Evolutionary conservation across 1,284 basidiomycete genomes (phyloP), one percentile per base, ranked within the genome.

Genomic region (Marasmius tenuissimus): DNA sequence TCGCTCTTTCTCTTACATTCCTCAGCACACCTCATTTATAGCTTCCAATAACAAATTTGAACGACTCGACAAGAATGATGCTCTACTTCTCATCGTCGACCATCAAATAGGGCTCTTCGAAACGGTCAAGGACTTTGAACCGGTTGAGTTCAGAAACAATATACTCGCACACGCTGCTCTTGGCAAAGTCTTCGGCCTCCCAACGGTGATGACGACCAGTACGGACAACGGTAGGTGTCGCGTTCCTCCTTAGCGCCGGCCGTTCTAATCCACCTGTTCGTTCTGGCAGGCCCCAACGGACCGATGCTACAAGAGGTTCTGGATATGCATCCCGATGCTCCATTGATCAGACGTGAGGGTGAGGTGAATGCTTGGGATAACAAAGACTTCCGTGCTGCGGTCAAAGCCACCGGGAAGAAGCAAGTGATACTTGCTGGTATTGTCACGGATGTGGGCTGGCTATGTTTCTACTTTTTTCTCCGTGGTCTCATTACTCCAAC

Each of bases 331-430:
- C 76, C 79, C 3, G 66, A 78, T 55, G 77, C 79, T 2, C 73
- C 79, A 7, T 68, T 76, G 62, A 78, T 82, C 70, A 80, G 75
- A 69, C 74, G 81, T 16, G 66, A 75, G n/a, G 80, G 80, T 1
- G 79, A 83, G 67, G 81, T 82, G 12, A 71, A 82, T 61, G 80
- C 81, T 12, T 83, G 81, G 81, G 80, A 82, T 67, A 82, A 80
- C 67, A 61, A 70, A 4, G 80, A 81, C 53, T 81, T 83, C 71
- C 72, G 76, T 47, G 69, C 69, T 1, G 81, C 81, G n/a, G 78
- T 83, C 33, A 68, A 76, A 50, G 78, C 79, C 4, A 81, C 80
- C 3, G 79, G 79, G 2, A 81, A 79, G 67, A 80, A 77, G 63
- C 81, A 82, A 61, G 67, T 82, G 58, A 81, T 81, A 66, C 66